A percentile compares a stretch with the other conserved stretches of the same genome.
These are phyloP conservation scores for Trichosanthes cucumerina DNA, from an alignment of 306 rosid genomes.

Conservation along the genomic window DNA sequence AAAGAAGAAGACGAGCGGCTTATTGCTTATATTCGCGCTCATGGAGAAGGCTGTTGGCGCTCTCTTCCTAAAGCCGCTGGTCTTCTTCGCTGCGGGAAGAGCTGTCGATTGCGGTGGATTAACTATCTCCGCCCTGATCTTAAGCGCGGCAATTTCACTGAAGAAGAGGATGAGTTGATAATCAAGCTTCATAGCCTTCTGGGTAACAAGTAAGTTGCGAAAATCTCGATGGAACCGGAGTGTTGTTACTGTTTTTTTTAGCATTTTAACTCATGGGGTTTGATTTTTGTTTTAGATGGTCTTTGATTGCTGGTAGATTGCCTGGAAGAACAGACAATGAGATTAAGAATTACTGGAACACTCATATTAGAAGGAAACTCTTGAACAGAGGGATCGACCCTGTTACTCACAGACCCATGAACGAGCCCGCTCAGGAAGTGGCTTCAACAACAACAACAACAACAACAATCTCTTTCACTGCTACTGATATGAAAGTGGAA, in stretches of 20 bases:
- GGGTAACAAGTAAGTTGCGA: constrained; percentile 67
- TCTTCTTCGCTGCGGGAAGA: constrained; percentile 91
- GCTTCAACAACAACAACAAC: constrained; percentile 29
- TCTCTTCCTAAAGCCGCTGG: constrained; percentile 98
- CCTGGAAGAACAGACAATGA: constrained; percentile 95
- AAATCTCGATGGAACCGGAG: neutral
- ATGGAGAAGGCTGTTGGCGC: constrained; percentile 96
- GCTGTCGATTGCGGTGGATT: constrained; percentile 95
- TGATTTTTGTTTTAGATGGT: constrained; percentile 49
- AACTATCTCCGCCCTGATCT: constrained; percentile 96
- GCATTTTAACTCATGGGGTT: constrained; percentile 14
- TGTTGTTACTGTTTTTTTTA: neutral
- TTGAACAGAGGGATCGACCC: constrained; percentile 93
- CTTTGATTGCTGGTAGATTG: constrained; percentile 86
- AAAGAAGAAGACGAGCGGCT: constrained; percentile 95
- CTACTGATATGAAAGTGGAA: constrained; percentile 34
- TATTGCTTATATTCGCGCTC: constrained; percentile 73
- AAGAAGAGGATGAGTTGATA: constrained; percentile 92
- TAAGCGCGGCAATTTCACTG: constrained; percentile 88
- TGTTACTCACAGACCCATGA: constrained; percentile 65
- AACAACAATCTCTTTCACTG: constrained; percentile 54
- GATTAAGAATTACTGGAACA: constrained; percentile 96
- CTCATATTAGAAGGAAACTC: constrained; percentile 93
- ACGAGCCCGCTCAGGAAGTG: constrained; percentile 35
- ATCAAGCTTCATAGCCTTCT: constrained; percentile 95